Base-by-base conservation (phyloP, 345 rosid species). In the Firmiana major region DNA sequence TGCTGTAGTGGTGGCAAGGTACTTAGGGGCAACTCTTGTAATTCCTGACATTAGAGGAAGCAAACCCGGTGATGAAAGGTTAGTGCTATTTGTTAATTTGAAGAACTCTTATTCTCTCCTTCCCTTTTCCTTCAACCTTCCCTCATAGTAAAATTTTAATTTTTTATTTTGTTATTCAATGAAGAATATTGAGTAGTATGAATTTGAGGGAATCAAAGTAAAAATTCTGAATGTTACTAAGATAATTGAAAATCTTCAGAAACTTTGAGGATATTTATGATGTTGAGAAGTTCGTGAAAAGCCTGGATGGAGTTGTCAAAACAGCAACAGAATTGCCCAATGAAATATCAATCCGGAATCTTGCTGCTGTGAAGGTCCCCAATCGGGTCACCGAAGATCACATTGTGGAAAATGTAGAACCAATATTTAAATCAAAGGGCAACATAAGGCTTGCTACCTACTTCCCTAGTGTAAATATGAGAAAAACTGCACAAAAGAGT, bases 1-100 rank as follows among this genome's bases (percentile, higher is more conserved):
- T 88, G 99, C 98, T 22, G 92, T 90, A 69, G 92, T 90, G 36
- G 97, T 96, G 46, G 89, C 99, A 79, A 87, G 88, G 82, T 83
- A 89, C 84, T 81, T 93, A 62, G 87, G 90, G 68, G 97, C 97
- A 82, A 92, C 93, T 21, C 86, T 96, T 66, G 98, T 93, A 26
- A 81, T 96, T 68, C 99, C 99, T 16, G 97, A 93, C 82, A 91
- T 96, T 69, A 89, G 99, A 88, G 99, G 99, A 85, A 89, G 81
- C 92, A 87, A 85, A 80, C 94, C 94, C 38, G 98, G 97, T 19
- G 94, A 93, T 81, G 90, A 85, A 81, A 89, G 90, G 98, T 90
- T 70, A 58, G 87, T 51, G 28, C 58, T 76, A 53, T 53, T 53
- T 78, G 36, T 71, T 46, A 28, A 15, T 62, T 34, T 6, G 10